phyloP scores from a whole-genome alignment of 495 filamentous ascomycete species.

The Articulospora tetracladia region DNA sequence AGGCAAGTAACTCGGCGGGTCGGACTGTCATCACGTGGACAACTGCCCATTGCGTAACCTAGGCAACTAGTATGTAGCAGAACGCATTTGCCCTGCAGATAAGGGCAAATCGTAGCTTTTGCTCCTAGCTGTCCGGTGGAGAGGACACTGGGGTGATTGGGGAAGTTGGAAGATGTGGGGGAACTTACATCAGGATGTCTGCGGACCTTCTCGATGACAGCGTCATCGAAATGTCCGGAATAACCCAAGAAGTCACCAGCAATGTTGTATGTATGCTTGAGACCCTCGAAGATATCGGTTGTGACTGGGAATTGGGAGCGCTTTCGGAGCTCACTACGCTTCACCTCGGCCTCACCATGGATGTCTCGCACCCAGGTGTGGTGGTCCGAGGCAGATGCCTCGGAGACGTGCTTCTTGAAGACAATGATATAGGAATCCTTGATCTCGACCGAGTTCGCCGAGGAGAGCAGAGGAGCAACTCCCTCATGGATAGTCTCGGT shows the following conservation, averaged over 20 bases:
- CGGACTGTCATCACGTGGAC: constrained; percentile 11
- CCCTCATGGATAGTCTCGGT: constrained; percentile 80
- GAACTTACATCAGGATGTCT: constrained; percentile 93
- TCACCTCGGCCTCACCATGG: constrained; percentile 54
- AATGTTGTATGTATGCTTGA: constrained; percentile 96
- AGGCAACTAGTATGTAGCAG: neutral
- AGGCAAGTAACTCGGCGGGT: too few relatives aligned
- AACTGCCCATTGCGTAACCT: neutral
- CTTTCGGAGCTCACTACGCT: constrained; percentile 81
- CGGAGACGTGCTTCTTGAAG: constrained; percentile 91
- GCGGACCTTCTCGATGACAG: constrained; percentile 88
- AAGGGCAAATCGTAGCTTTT: neutral
- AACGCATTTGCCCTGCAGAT: neutral
- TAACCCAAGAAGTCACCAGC: constrained; percentile 82
- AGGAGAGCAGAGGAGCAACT: constrained; percentile 83
- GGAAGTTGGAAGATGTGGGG: neutral
- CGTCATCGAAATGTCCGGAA: constrained; percentile 92
- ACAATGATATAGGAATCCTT: constrained; percentile 95
- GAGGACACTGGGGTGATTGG: neutral
- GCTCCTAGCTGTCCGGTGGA: neutral
- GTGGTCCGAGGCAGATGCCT: constrained; percentile 64
- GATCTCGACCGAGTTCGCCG: constrained; percentile 65
- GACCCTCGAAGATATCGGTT: constrained; percentile 69
- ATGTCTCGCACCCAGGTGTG: constrained; percentile 91
- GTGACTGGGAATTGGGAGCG: constrained; percentile 72